phyloP scores from a whole-genome alignment of 192 early-diverging fungal species.

The Backusella australiensis region DNA sequence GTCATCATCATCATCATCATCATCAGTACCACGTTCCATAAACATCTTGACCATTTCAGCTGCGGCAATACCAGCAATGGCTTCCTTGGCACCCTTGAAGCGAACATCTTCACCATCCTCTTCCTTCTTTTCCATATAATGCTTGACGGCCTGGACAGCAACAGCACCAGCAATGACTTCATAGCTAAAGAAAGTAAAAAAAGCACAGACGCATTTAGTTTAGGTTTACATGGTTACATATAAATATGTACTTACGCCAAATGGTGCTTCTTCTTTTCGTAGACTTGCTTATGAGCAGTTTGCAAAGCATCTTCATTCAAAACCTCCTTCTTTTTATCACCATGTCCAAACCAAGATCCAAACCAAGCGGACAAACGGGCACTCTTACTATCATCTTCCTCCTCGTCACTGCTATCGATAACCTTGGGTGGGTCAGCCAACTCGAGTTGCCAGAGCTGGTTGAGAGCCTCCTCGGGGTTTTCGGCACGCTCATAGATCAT shows the following conservation, averaged over 20 bases:
- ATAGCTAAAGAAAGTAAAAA: slow-evolving; percentile 12
- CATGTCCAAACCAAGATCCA: slow-evolving; percentile 18
- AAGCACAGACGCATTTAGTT: not conserved
- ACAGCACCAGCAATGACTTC: slow-evolving; percentile 51
- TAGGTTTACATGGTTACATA: not conserved
- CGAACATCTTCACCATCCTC: slow-evolving; percentile 13
- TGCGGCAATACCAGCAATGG: slow-evolving; percentile 16
- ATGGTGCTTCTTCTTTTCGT: slow-evolving; percentile 14
- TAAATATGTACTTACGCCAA: slow-evolving; percentile 9
- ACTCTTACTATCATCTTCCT: slow-evolving; percentile 18
- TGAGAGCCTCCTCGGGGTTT: not conserved
- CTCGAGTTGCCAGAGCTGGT: slow-evolving; percentile 11
- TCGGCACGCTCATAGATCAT: slow-evolving; percentile 9
- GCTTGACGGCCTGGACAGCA: slow-evolving; percentile 51
- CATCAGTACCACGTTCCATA: slow-evolving; percentile 26
- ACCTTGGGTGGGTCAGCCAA: slow-evolving; percentile 9
- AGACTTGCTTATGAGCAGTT: slow-evolving; percentile 16
- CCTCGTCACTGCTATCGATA: slow-evolving; percentile 13
- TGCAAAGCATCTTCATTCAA: slow-evolving; percentile 11
- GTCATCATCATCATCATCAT: slow-evolving; percentile 27
- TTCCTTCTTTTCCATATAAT: slow-evolving; percentile 36
- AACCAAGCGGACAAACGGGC: slow-evolving; percentile 20
- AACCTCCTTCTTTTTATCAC: not conserved
- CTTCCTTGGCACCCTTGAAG: slow-evolving; percentile 17
- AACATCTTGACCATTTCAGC: slow-evolving; percentile 31